Evolutionary conservation across 1,284 basidiomycete genomes (phyloP).

Genomic region (Irpex lacteus): DNA sequence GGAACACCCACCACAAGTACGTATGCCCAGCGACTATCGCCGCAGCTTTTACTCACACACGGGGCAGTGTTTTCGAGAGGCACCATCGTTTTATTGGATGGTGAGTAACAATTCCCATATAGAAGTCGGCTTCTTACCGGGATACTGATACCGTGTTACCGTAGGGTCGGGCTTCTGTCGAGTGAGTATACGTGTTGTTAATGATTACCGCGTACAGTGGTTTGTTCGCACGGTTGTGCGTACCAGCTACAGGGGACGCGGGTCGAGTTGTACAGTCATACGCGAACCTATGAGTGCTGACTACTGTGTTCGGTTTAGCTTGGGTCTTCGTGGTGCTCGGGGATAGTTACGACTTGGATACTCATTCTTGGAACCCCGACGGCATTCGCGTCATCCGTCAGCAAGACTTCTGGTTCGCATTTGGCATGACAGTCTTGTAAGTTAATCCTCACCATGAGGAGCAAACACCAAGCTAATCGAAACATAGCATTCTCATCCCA

Average conservation of each 20-base stretch:
- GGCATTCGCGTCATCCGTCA: constrained; percentile 34
- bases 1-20: constrained; percentile 69
- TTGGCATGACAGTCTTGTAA: constrained; percentile 40
- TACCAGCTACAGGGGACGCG: constrained; percentile 9
- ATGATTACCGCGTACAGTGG: background rate
- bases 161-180: constrained; percentile 52
- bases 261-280: constrained; percentile 1
- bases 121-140: constrained; percentile 15
- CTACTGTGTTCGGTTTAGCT: constrained; percentile 21
- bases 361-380: constrained; percentile 37
- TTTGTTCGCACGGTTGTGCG: constrained; percentile 5
- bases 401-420: constrained; percentile 45
- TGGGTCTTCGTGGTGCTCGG: constrained; percentile 45
- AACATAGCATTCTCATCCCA: constrained; percentile 36
- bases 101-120: constrained; percentile 34
- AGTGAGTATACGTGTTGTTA: constrained; percentile 38
- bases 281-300: constrained; percentile 16
- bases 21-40: constrained; percentile 18
- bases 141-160: constrained; percentile 20
- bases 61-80: constrained; percentile 58
- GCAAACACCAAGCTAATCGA: background rate
- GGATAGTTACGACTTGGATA: constrained; percentile 40
- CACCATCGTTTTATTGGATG: constrained; percentile 72
- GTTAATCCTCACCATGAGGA: constrained; percentile 10
- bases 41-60: constrained; percentile 19